Percentiles rank a stretch among this genome's conserved stretches.
These are phyloP conservation scores for Onygena corvina DNA, from an alignment of 2,329 filamentous ascomycete genomes.

Conservation along the genomic window DNA sequence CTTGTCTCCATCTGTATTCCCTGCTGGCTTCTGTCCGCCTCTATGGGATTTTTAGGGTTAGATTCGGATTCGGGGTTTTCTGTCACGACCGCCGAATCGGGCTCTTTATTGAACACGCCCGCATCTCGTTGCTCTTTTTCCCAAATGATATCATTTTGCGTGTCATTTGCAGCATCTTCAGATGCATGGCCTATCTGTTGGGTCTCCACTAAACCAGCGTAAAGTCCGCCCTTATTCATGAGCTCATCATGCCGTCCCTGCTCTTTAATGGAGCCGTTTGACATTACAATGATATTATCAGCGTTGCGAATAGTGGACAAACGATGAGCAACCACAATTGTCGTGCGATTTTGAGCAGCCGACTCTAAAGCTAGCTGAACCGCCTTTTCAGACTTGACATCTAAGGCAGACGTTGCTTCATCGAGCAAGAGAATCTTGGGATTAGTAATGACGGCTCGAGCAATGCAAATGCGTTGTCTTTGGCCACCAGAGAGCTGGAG, in stretches of 20 bases:
- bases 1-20: not conserved
- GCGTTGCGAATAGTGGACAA: constrained; percentile 58
- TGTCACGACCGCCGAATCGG: not conserved
- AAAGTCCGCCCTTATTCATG: constrained; percentile 23
- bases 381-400: not conserved
- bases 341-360: not conserved
- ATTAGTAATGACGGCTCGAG: not conserved
- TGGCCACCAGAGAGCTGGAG: constrained; percentile 1
- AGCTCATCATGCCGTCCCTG: constrained; percentile 50
- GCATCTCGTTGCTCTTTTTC: not conserved
- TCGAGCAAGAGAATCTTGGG: constrained; percentile 1
- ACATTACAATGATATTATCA: constrained; percentile 54
- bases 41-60: not conserved
- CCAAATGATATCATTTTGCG: constrained; percentile 10
- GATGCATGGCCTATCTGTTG: constrained; percentile 7
- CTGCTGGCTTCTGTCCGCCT: not conserved
- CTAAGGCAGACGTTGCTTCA: not conserved
- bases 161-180: constrained; percentile 13
- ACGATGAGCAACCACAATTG: constrained; percentile 36
- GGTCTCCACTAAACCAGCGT: not conserved
- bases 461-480: not conserved
- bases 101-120: not conserved
- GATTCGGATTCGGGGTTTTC: not conserved
- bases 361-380: not conserved
- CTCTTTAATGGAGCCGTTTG: constrained; percentile 50